Percentiles rank a stretch among this genome's conserved stretches.
phyloP scores from a whole-genome alignment of 2,329 filamentous ascomycete species.

The Erysiphe neolycopersici region DNA sequence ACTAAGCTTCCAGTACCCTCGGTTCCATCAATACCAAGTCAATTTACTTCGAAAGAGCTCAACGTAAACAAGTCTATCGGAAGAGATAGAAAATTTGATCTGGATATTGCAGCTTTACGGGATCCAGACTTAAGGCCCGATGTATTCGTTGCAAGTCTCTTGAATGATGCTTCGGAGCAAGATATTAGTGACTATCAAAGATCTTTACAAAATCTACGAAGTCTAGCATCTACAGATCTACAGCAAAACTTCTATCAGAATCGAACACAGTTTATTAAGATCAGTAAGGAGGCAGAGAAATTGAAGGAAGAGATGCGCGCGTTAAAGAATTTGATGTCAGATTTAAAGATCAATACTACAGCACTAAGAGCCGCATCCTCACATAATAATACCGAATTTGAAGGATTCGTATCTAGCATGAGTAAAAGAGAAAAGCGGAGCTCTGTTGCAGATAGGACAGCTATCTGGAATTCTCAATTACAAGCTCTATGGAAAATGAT shows the following conservation, averaged over 20 bases:
- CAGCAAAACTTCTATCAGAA: conserved; percentile 96
- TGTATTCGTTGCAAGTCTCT: conserved; percentile 32
- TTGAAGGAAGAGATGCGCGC: conserved; percentile 89
- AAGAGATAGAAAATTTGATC: conserved; percentile 27
- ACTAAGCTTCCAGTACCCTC: conserved; percentile 42
- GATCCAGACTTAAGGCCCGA: conserved; percentile 60
- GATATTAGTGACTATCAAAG: conserved; percentile 13
- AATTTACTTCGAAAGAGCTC: conserved; percentile 13
- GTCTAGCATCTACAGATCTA: conserved; percentile 29
- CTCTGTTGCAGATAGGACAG: conserved; percentile 49
- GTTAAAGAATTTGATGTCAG: conserved; percentile 70
- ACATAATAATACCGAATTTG: conserved; percentile 22
- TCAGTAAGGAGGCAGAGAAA: conserved; percentile 96
- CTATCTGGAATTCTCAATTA: conserved; percentile 42
- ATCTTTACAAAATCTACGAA: conserved; percentile 10
- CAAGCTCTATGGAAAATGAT: conserved; percentile 76
- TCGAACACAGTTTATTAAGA: conserved; percentile 93
- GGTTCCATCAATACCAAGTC: conserved; percentile 39
- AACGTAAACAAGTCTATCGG: conserved; percentile 9
- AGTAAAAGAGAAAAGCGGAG: conserved; percentile 62
- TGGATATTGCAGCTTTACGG: conserved; percentile 53
- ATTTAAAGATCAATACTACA: conserved; percentile 56
- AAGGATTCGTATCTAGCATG: conserved; percentile 25
- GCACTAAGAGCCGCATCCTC: conserved; percentile 33
- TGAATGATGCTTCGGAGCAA: conserved; percentile 13